Evolutionary conservation across 805 yeast species (phyloP).

Genomic region (Scheffersomyces amazonensis): DNA sequence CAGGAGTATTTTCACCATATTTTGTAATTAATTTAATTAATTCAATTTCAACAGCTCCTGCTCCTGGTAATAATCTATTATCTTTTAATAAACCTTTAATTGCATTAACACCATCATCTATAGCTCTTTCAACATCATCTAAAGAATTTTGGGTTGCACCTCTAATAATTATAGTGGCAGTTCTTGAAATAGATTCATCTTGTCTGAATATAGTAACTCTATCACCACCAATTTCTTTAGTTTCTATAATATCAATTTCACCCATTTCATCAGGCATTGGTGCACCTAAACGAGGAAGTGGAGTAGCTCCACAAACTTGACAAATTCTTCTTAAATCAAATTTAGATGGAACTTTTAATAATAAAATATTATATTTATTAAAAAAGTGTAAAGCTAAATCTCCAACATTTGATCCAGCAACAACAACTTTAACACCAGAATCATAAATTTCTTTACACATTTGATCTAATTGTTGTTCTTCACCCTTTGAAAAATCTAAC

Average conservation of each 20-base stretch:
- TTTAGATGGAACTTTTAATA: slow-evolving; percentile 87
- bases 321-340: slow-evolving; percentile 92
- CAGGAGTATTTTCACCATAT: slow-evolving; percentile 93
- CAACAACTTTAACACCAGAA: slow-evolving; percentile 80
- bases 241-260: slow-evolving; percentile 78
- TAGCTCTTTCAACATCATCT: slow-evolving; percentile 95
- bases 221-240: slow-evolving; percentile 95
- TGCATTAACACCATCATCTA: slow-evolving; percentile 94
- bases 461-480: slow-evolving; percentile 87
- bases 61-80: slow-evolving; percentile 81
- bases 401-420: slow-evolving; percentile 94
- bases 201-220: slow-evolving; percentile 93
- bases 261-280: slow-evolving; percentile 96
- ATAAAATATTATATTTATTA: slow-evolving; percentile 80
- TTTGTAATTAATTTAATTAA: slow-evolving; percentile 73
- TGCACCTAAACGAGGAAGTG: slow-evolving; percentile 89
- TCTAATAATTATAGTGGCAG: slow-evolving; percentile 89
- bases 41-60: slow-evolving; percentile 93
- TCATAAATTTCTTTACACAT: slow-evolving; percentile 79
- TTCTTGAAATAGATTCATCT: slow-evolving; percentile 60
- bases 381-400: slow-evolving; percentile 91
- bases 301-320: slow-evolving; percentile 97
- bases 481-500: slow-evolving; percentile 95
- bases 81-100: slow-evolving; percentile 88
- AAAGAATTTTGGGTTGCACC: slow-evolving; percentile 94